Base-by-base conservation (phyloP, 257 asterid genomes). In the Marsdenia floribunda region DNA sequence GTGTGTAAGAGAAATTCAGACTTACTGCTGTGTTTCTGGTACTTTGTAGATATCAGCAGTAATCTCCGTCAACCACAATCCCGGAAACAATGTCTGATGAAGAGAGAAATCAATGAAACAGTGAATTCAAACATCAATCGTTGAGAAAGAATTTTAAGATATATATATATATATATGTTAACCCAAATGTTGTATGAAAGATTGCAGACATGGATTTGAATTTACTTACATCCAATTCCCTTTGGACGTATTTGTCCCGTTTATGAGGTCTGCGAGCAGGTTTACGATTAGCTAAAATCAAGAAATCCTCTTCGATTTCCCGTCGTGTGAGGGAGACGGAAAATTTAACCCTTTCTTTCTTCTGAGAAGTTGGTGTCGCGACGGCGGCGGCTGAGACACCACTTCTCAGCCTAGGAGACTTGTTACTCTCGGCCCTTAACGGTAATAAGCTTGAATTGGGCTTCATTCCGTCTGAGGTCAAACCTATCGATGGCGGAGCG, bases 251-350 rank as follows among this genome's bases (percentile, higher is more conserved):
- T 68, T 77, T 83, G 11, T 86, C 74, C 50, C 98, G 83, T 84
- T 90, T 94, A 77, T 89, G 93, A 13, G 98, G 98, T 59, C 97
- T 78, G 77, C 98, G 93, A 73, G 88, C 89, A 67, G 96, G 96
- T 82, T 94, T 74, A 73, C 85, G 93, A 7, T 91, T 90, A 13
- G 88, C 85, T 57, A 87, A 82, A 0, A 89, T 81, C 73, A 87
- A 67, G 82, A 91, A 92, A 87, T 94, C 99, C 63, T 92, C 96
- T 59, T 90, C 97, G 79, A 94, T 92, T 21, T 90, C 97, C 71
- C 81, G 69, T 38, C 85, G 87, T 0, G 92, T 73, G n/a, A 94
- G 91, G 4, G 92, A 4, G 0, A 88, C 90, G 19, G 97, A 83
- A 54, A 90, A 92, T 71, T 88, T 94, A 13, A 78, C 76, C 84